These are phyloP conservation scores for Tilletia caries DNA, from an alignment of 1,284 basidiomycete species.

Conservation along the genomic window DNA sequence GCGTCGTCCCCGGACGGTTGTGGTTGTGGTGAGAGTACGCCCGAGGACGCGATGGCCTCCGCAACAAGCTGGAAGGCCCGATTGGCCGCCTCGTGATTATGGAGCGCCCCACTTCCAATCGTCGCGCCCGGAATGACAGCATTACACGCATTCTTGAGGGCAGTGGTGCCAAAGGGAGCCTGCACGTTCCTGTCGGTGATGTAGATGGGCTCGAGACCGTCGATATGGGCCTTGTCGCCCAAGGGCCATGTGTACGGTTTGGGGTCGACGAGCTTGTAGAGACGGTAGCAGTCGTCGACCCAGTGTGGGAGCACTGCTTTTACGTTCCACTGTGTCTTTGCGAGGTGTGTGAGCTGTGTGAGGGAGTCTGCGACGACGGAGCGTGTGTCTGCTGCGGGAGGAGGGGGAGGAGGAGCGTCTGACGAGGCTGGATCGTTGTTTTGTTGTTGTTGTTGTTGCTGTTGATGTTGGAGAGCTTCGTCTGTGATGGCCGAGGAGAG, in stretches of 20 bases:
- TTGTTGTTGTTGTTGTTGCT: neutral
- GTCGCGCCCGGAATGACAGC: slow-evolving; percentile 17
- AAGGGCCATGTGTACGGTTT: slow-evolving; percentile 40
- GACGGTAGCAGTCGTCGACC: slow-evolving; percentile 73
- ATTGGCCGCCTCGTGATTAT: slow-evolving; percentile 13
- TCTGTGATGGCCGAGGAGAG: neutral
- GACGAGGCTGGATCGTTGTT: too few species aligned
- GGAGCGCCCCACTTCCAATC: neutral
- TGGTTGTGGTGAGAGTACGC: neutral
- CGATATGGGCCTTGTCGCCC: slow-evolving; percentile 25
- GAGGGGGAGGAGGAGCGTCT: neutral
- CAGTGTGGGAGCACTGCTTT: slow-evolving; percentile 72
- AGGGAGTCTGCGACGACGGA: slow-evolving; percentile 61
- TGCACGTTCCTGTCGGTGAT: slow-evolving; percentile 25
- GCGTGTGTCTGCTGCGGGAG: slow-evolving; percentile 56
- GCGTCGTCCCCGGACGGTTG: neutral
- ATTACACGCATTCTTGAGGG: neutral
- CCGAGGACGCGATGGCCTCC: slow-evolving; percentile 14
- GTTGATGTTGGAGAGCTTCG: neutral
- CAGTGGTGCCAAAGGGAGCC: slow-evolving; percentile 9
- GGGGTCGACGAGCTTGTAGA: slow-evolving; percentile 63
- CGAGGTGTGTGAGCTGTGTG: slow-evolving; percentile 47
- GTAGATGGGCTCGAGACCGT: slow-evolving; percentile 23
- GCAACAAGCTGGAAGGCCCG: slow-evolving; percentile 10
- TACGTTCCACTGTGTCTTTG: slow-evolving; percentile 61